Evolutionary conservation across 306 rosid species (phyloP).

Genomic region (Cicer bijugum): DNA sequence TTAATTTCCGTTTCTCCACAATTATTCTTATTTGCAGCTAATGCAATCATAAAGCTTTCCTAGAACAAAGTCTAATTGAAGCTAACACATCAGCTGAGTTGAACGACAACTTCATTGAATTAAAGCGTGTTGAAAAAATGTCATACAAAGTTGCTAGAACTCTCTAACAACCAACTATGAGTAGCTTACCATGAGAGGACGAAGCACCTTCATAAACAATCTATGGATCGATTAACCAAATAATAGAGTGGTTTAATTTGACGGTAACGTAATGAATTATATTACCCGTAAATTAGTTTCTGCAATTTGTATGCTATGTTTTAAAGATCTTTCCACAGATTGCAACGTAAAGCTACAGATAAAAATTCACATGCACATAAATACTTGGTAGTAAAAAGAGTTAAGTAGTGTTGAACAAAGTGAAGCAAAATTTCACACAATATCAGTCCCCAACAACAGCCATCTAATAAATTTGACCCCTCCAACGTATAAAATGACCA

Average conservation of each 20-base stretch:
- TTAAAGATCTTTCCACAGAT: neutral
- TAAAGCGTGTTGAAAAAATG: too few species aligned
- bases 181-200: too few species aligned
- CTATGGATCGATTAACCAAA: neutral
- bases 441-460: constrained; percentile 32
- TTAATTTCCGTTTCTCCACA: too few species aligned
- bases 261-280: neutral
- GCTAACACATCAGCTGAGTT: too few species aligned
- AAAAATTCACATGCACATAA: constrained; percentile 6
- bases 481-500: constrained; percentile 33
- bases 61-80: too few species aligned
- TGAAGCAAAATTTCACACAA: constrained; percentile 43
- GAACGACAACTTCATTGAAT: too few species aligned
- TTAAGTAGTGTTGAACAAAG: neutral
- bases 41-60: too few species aligned
- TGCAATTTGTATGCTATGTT: neutral
- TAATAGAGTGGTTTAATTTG: neutral
- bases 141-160: too few species aligned
- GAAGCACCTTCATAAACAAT: too few species aligned
- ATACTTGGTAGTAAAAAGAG: neutral
- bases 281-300: neutral
- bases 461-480: constrained; percentile 35
- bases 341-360: neutral
- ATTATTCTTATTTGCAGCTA: too few species aligned
- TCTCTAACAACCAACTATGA: too few species aligned